Evolutionary conservation across 345 rosid species (phyloP), one percentile per base, ranked within the genome.

Genomic region (Lenwebbia sp.): DNA sequence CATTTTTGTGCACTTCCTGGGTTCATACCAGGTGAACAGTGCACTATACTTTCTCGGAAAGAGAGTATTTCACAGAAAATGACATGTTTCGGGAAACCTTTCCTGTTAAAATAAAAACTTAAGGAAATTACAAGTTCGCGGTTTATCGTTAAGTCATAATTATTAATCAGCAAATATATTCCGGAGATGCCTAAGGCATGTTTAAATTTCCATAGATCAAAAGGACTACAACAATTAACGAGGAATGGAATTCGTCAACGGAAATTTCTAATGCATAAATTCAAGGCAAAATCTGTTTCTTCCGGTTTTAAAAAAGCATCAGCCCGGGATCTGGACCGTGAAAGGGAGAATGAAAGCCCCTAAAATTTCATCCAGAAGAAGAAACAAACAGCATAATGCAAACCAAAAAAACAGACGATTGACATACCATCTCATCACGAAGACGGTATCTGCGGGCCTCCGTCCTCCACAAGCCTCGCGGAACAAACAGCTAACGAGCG

Each of bases 341-440:
- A 70, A 70, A 37, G 81, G 81, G 41, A 4, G 81, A 37, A 70
- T 1, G 47, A 22, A 19, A 37, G 26, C 81, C 81, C 78, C 47
- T 70, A 4, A 70, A 37, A 70, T 70, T 70, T 9, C 81, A 22
- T 70, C 47, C 81, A 37, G 47, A 70, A 70, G 81, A 70, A 70
- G 81, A 21, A 70, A 70, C 81, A 70, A 70, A 70, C 40, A 44
- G 40, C 81, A 40, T 30, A 53, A 83, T 83, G 56, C 60, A 50
- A 54, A 54, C 84, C 49, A 85, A 47, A 58, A 82, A 62, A 83
- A 86, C 60, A 53, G 47, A 70, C 1, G 25, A 37, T 22, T 76
- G 74, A 85, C 93, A 60, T 88, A 98, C 99, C 99, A 98, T 98
- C 90, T 93, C 98, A 98, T 98, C 88, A 91, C 96, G 93, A 85